Percentiles rank a stretch among this genome's conserved stretches.
phyloP scores from a whole-genome alignment of 371 early-diverging fungal genomes.

The Funneliformis caledonium region DNA sequence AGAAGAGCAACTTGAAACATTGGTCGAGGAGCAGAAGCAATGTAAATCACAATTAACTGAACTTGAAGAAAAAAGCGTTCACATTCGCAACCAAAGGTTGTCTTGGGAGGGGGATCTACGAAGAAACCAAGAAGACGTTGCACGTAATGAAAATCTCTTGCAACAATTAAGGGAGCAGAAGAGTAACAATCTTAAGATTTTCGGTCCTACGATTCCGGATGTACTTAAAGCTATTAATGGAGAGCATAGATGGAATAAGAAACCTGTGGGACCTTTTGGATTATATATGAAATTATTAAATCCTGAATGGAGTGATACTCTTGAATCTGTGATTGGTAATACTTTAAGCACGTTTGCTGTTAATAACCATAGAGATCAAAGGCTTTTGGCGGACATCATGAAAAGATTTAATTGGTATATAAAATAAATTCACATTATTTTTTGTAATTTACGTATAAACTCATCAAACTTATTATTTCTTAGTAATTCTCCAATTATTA shows the following conservation, averaged over 20 bases:
- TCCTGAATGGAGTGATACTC: conserved; percentile 62
- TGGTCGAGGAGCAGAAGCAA: conserved; percentile 41
- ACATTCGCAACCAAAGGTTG: conserved; percentile 23
- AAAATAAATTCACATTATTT: neutral
- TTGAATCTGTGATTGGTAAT: conserved; percentile 77
- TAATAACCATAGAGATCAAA: conserved; percentile 70
- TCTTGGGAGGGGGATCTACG: conserved; percentile 3
- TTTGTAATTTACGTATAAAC: neutral
- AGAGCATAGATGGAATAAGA: conserved; percentile 59
- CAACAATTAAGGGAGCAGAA: conserved; percentile 59
- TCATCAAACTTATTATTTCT: neutral
- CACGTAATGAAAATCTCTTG: conserved; percentile 41
- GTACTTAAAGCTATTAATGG: conserved; percentile 67
- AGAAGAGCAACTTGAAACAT: conserved; percentile 42
- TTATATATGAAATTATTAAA: conserved; percentile 67
- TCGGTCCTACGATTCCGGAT: conserved; percentile 71
- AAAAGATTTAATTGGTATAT: conserved; percentile 52
- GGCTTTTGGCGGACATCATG: conserved; percentile 58
- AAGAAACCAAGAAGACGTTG: conserved; percentile 26
- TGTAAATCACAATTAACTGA: conserved; percentile 29
- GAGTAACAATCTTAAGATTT: conserved; percentile 69
- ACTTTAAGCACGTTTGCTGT: conserved; percentile 79
- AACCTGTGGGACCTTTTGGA: conserved; percentile 90
- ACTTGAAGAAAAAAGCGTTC: conserved; percentile 36
- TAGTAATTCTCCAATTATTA: conserved; percentile 58